Evolutionary conservation across 371 early-diverging fungal genomes (phyloP).

Genomic region (Syncephalastrum racemosum): DNA sequence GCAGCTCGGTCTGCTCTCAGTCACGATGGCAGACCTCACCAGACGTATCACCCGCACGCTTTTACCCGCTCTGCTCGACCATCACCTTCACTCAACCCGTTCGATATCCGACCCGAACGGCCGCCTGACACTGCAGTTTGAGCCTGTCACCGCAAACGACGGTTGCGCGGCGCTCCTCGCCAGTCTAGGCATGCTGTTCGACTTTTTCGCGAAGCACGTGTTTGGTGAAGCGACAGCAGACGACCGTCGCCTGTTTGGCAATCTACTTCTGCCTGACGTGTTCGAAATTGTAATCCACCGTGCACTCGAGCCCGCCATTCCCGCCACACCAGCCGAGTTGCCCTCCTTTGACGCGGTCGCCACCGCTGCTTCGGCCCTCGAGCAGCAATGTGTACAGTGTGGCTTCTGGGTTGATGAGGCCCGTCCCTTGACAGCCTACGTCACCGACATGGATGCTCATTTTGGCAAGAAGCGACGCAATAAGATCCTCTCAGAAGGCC

Average conservation of each 20-base stretch:
- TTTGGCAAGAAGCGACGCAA: constrained; percentile 37
- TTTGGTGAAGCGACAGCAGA: neutral
- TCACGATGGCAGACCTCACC: too few relatives aligned
- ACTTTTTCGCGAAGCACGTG: neutral
- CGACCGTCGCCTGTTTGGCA: constrained; percentile 15
- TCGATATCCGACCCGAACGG: too few relatives aligned
- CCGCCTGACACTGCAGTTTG: too few relatives aligned
- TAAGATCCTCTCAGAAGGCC: constrained; percentile 30
- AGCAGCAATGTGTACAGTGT: constrained; percentile 14
- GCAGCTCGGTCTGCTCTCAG: too few relatives aligned
- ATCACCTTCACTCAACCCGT: too few relatives aligned
- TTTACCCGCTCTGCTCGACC: too few relatives aligned
- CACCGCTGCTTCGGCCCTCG: constrained; percentile 6
- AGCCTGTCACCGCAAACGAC: too few relatives aligned
- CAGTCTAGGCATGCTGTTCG: too few relatives aligned
- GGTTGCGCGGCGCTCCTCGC: too few relatives aligned
- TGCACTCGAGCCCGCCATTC: constrained; percentile 13
- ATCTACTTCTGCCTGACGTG: constrained; percentile 21
- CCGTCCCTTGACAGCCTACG: constrained; percentile 8
- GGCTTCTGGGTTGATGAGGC: neutral
- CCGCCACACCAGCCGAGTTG: constrained; percentile 13
- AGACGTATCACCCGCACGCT: too few relatives aligned
- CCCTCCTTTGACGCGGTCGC: constrained; percentile 10
- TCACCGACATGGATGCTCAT: constrained; percentile 32
- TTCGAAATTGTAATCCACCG: constrained; percentile 11